These are phyloP conservation scores for Candida chilensis DNA, from an alignment of 805 yeast species.

Conservation along the genomic window DNA sequence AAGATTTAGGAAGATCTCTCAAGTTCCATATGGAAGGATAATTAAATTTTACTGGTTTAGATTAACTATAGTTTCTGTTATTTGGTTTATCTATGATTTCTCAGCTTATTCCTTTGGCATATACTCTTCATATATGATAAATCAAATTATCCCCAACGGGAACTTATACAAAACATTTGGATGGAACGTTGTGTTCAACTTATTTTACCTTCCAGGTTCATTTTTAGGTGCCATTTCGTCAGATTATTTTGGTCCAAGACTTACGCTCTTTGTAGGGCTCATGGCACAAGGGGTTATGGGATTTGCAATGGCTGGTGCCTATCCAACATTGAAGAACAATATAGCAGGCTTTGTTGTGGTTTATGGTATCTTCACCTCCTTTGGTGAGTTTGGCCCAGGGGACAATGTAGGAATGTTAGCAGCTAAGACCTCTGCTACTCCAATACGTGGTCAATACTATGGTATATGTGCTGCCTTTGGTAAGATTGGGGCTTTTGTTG, in stretches of 20 bases:
- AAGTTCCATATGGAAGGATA: conserved; percentile 59
- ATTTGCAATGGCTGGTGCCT: conserved; percentile 71
- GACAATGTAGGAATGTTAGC: conserved; percentile 85
- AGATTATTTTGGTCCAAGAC: conserved; percentile 87
- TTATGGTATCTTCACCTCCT: conserved; percentile 78
- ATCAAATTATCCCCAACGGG: conserved; percentile 44
- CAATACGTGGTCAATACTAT: conserved; percentile 85
- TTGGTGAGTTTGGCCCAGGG: conserved; percentile 95
- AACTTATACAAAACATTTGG: conserved; percentile 73
- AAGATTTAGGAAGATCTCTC: conserved; percentile 52
- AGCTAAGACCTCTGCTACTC: conserved; percentile 77
- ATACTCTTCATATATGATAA: conserved; percentile 67
- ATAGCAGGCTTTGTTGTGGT: conserved; percentile 78
- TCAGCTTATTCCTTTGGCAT: conserved; percentile 82
- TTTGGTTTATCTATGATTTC: conserved; percentile 92
- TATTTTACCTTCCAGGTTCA: conserved; percentile 87
- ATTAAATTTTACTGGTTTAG: conserved; percentile 83
- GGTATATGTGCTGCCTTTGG: conserved; percentile 90
- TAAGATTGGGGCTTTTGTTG: conserved; percentile 88
- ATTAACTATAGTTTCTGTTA: conserved; percentile 54
- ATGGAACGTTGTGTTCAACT: conserved; percentile 84
- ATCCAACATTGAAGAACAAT: conserved; percentile 42
- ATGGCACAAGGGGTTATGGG: conserved; percentile 71
- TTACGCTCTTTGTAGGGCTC: conserved; percentile 66
- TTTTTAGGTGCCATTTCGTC: conserved; percentile 76